phyloP scores from a whole-genome alignment of 2,329 filamentous ascomycete species.

The Neoarthrinium moseri region DNA sequence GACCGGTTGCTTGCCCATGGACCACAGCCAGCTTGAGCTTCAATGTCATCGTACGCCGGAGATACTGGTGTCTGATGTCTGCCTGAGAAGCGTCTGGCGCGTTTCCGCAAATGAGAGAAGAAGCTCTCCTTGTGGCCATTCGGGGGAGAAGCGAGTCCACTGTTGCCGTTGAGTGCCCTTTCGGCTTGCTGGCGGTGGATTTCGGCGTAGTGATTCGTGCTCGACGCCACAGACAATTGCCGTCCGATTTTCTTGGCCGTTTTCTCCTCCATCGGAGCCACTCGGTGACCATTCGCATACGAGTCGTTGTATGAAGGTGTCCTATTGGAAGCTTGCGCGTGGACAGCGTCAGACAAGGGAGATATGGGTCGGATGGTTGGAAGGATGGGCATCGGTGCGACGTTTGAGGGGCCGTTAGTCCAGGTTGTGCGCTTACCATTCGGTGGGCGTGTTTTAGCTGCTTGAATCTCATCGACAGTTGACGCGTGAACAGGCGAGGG shows the following conservation, averaged over 20 bases:
- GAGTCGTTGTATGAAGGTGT: slow-evolving; percentile 52
- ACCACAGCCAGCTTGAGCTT: slow-evolving; percentile 87
- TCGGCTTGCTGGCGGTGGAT: slow-evolving; percentile 89
- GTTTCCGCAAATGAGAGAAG: slow-evolving; percentile 94
- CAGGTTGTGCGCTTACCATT: slow-evolving; percentile 86
- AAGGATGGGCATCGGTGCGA: slow-evolving; percentile 90
- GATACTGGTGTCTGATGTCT: slow-evolving; percentile 81
- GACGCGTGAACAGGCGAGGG: slow-evolving; percentile 25
- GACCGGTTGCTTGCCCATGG: slow-evolving; percentile 87
- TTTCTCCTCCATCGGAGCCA: slow-evolving; percentile 56
- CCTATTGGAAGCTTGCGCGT: slow-evolving; percentile 77
- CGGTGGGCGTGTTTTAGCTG: slow-evolving; percentile 47
- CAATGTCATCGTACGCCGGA: slow-evolving; percentile 79
- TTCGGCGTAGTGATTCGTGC: slow-evolving; percentile 90
- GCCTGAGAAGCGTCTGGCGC: slow-evolving; percentile 87
- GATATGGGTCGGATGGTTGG: slow-evolving; percentile 94
- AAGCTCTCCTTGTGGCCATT: slow-evolving; percentile 90
- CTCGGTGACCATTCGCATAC: slow-evolving; percentile 38
- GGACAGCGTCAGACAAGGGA: slow-evolving; percentile 91
- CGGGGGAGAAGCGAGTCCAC: slow-evolving; percentile 72
- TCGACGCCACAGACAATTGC: slow-evolving; percentile 88
- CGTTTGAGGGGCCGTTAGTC: slow-evolving; percentile 78
- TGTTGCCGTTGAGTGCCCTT: slow-evolving; percentile 80
- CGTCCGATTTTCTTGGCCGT: slow-evolving; percentile 87
- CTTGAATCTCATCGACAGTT: slow-evolving; percentile 35